A percentile compares a stretch with the other conserved stretches of the same genome.
Conservation (phyloP, 257 asterid genomes). For the Solanum tarijense region DNA sequence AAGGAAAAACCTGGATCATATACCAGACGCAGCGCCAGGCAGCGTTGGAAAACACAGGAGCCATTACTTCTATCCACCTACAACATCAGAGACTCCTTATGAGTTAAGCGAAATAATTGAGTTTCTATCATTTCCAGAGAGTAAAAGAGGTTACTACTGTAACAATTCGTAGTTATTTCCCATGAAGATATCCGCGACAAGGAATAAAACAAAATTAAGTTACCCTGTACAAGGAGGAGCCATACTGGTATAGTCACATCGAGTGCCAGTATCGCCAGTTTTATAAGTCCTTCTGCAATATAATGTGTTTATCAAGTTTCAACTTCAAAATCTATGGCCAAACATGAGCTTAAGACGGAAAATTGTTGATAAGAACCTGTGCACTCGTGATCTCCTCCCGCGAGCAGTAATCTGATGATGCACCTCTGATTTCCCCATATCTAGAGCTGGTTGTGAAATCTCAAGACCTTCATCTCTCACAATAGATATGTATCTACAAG, state of each 20-base stretch:
- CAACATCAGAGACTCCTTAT: not conserved
- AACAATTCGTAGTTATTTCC: not conserved
- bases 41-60: constrained; percentile 74
- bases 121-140: not conserved
- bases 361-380: constrained; percentile 31
- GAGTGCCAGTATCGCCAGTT: constrained; percentile 37
- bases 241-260: constrained; percentile 45
- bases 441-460: constrained; percentile 92
- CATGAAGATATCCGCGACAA: not conserved
- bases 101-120: not conserved
- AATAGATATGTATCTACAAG: constrained; percentile 52
- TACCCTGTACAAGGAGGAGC: constrained; percentile 97
- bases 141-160: not conserved
- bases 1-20: constrained; percentile 62
- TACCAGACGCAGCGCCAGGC: constrained; percentile 93
- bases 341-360: not conserved
- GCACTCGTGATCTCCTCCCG: constrained; percentile 42
- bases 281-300: constrained; percentile 56
- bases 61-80: constrained; percentile 96
- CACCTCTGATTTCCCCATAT: constrained; percentile 49
- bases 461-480: constrained; percentile 67
- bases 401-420: constrained; percentile 88
- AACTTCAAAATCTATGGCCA: not conserved
- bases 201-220: not conserved
- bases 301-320: not conserved